Conservation (phyloP, 1,139 yeast genomes). For the Pichia sp. region DNA sequence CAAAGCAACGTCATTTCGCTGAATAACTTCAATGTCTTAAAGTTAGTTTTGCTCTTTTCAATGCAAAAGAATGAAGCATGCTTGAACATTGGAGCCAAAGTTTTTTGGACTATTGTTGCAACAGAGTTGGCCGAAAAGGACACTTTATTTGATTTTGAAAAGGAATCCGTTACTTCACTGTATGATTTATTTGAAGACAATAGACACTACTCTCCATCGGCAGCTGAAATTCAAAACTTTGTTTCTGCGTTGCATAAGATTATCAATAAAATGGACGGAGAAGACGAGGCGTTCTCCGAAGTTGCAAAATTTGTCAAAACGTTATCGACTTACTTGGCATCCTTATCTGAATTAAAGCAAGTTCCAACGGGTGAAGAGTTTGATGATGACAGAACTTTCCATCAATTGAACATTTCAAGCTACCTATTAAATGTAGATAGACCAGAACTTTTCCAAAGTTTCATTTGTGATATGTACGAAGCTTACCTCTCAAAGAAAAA, state of each 20-base stretch:
- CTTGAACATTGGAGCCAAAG: conserved; percentile 56
- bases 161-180: conserved; percentile 53
- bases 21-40: conserved; percentile 46
- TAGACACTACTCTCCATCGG: conserved; percentile 44
- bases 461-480: conserved; percentile 68
- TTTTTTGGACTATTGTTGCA: conserved; percentile 65
- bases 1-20: conserved; percentile 59
- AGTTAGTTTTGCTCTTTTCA: conserved; percentile 59
- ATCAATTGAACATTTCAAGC: conserved; percentile 67
- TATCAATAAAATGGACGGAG: conserved; percentile 45
- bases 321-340: conserved; percentile 54
- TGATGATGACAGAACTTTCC: conserved; percentile 81
- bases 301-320: conserved; percentile 48
- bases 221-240: conserved; percentile 47
- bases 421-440: conserved; percentile 71
- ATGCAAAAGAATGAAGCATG: conserved; percentile 61
- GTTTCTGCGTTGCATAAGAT: conserved; percentile 39
- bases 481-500: conserved; percentile 54
- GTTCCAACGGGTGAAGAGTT: conserved; percentile 81
- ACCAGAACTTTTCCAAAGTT: conserved; percentile 73
- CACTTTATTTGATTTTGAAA: conserved; percentile 51
- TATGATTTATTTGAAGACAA: conserved; percentile 56
- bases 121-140: conserved; percentile 49
- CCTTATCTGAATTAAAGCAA: conserved; percentile 57
- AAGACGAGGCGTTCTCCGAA: conserved; percentile 55